A percentile compares a stretch with the other conserved stretches of the same genome.
phyloP scores from a whole-genome alignment of 495 filamentous ascomycete genomes.

The Lepidopterella palustris region DNA sequence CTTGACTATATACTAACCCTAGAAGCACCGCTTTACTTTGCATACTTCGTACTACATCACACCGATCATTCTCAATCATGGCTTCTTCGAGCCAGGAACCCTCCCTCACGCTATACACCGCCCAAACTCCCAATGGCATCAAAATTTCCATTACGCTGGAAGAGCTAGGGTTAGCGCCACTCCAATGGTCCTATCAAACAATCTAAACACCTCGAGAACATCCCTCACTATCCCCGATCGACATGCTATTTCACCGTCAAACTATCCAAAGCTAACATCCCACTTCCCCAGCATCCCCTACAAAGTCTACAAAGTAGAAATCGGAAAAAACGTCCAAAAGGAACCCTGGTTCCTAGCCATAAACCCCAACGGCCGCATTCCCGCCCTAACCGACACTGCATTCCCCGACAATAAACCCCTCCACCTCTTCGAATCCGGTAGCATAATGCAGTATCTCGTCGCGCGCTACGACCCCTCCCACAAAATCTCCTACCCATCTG shows the following conservation, averaged over 20 bases:
- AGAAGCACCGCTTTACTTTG: too few species aligned
- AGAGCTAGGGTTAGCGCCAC: constrained; percentile 57
- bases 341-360: constrained; percentile 83
- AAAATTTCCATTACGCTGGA: constrained; percentile 88
- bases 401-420: constrained; percentile 64
- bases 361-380: constrained; percentile 93
- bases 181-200: not conserved
- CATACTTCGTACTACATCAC: not conserved
- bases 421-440: constrained; percentile 73
- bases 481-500: constrained; percentile 75
- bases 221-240: too few species aligned
- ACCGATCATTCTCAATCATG: constrained; percentile 25
- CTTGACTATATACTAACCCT: too few species aligned
- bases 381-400: constrained; percentile 69
- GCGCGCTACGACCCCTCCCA: constrained; percentile 74
- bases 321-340: constrained; percentile 71
- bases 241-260: too few species aligned
- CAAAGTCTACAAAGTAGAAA: constrained; percentile 58
- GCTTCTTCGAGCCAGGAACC: constrained; percentile 26
- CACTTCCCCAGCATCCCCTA: constrained; percentile 39
- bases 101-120: constrained; percentile 40
- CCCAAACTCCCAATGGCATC: constrained; percentile 64
- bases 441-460: constrained; percentile 81
- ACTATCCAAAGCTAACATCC: not conserved
- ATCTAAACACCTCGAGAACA: constrained; percentile 1